Evolutionary conservation across 2,329 filamentous ascomycete genomes (phyloP).

Genomic region (Paraphaeosphaeria minitans): DNA sequence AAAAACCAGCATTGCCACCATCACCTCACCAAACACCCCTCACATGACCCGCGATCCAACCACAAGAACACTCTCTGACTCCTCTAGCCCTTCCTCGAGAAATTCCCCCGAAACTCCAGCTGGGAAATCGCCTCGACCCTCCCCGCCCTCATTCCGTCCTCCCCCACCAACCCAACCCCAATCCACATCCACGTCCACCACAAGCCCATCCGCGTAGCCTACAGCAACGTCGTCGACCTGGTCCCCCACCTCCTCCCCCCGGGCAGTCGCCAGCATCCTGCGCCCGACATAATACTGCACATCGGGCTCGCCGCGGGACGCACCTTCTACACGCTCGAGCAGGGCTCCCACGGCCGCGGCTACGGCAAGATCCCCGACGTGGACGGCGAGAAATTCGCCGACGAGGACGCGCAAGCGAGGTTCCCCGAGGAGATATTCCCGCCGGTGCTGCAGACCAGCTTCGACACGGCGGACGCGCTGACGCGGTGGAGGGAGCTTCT

Average conservation of each 20-base stretch:
- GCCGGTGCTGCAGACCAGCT: conserved; percentile 32
- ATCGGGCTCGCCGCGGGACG: conserved; percentile 46
- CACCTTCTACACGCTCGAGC: conserved; percentile 43
- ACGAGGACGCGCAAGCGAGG: conserved; percentile 20
- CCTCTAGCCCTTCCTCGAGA: conserved; percentile 39
- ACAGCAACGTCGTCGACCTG: conserved; percentile 32
- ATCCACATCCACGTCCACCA: conserved; percentile 45
- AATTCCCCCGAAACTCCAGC: conserved; percentile 41
- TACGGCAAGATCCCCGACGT: conserved; percentile 43
- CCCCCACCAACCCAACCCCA: conserved; percentile 27
- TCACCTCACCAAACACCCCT: not conserved
- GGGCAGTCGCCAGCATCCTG: conserved; percentile 20
- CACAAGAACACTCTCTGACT: conserved; percentile 14
- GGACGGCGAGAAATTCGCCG: conserved; percentile 34
- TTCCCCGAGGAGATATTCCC: conserved; percentile 31
- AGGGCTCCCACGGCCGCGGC: conserved; percentile 33
- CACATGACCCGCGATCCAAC: too few relatives aligned
- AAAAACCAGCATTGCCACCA: not conserved
- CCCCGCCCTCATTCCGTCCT: conserved; percentile 40
- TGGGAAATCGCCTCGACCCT: conserved; percentile 47
- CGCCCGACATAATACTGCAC: conserved; percentile 43
- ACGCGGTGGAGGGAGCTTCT: conserved; percentile 34
- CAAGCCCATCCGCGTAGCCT: conserved; percentile 43
- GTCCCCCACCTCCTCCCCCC: conserved; percentile 38
- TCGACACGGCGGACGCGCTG: conserved; percentile 40